Evolutionary conservation across 768 basidiomycete genomes (phyloP).

Genomic region (Naganishia vaughanmartiniae): DNA sequence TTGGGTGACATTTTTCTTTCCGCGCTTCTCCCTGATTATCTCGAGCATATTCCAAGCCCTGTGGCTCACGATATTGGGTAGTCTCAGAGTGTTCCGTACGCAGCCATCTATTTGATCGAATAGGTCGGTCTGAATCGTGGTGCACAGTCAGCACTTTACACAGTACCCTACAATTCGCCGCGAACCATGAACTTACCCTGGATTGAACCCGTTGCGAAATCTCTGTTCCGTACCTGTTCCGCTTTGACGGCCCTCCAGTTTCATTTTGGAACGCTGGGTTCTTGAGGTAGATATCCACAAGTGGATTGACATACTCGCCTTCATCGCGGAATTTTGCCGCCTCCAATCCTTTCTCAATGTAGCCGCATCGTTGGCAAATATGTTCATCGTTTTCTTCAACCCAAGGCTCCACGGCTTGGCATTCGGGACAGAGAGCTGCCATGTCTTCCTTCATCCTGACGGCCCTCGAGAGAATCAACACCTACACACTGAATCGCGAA

Average conservation of each 20-base stretch:
- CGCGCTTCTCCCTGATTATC: background rate
- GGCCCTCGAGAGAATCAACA: constrained; percentile 22
- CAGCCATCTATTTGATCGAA: background rate
- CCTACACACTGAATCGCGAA: background rate
- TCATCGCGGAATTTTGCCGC: background rate
- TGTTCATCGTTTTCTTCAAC: constrained; percentile 12
- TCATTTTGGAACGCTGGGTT: background rate
- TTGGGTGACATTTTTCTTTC: background rate
- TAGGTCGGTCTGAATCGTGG: background rate
- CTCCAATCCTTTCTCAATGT: background rate
- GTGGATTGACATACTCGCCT: constrained; percentile 5
- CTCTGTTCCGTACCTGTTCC: too few species aligned
- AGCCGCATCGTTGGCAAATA: constrained; percentile 15
- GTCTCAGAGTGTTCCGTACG: constrained; percentile 3
- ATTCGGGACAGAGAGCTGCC: constrained; percentile 12
- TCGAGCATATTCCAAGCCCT: constrained; percentile 17
- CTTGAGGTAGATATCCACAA: constrained; percentile 12
- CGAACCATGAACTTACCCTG: background rate
- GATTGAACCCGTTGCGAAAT: background rate
- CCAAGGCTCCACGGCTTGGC: constrained; percentile 15
- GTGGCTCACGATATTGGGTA: background rate
- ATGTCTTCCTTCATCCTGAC: constrained; percentile 8
- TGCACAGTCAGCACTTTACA: background rate
- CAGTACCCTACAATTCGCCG: background rate
- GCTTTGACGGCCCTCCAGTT: background rate